A percentile compares a stretch with the other conserved stretches of the same genome.
phyloP scores from a whole-genome alignment of 495 filamentous ascomycete species.

The Aspergillus incahuasiensis region DNA sequence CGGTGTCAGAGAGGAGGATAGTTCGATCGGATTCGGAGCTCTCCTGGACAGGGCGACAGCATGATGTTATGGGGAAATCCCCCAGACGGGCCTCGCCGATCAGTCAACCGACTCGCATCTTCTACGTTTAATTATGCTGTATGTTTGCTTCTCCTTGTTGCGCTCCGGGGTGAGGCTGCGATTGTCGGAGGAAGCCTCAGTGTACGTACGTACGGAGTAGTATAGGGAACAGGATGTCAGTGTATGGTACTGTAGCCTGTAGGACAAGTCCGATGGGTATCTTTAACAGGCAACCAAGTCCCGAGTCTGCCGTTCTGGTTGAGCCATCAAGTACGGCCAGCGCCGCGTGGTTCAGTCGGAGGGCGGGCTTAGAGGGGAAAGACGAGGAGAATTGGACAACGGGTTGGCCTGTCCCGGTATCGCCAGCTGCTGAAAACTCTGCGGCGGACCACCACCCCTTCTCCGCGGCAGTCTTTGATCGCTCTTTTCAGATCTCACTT shows the following conservation, averaged over 20 bases:
- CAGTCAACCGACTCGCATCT: constrained; percentile 7
- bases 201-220: neutral
- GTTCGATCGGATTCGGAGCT: constrained; percentile 3
- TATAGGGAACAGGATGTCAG: neutral
- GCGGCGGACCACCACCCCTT: constrained; percentile 7
- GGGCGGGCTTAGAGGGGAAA: neutral
- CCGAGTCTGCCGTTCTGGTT: neutral
- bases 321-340: neutral
- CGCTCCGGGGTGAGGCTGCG: neutral
- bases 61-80: neutral
- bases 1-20: constrained; percentile 16
- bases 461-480: constrained; percentile 9
- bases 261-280: neutral
- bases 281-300: neutral
- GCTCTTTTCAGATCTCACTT: neutral
- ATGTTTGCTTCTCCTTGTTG: constrained; percentile 10
- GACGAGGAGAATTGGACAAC: constrained; percentile 1
- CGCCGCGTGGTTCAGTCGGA: neutral
- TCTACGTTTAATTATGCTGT: constrained; percentile 5
- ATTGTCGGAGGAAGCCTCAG: neutral
- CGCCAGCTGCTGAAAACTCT: constrained; percentile 11
- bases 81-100: constrained; percentile 16
- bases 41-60: constrained; percentile 1
- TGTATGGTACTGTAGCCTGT: neutral
- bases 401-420: constrained; percentile 1